Base-by-base conservation (phyloP, 2,329 filamentous ascomycete genomes). In the Penicillium corylophilum region DNA sequence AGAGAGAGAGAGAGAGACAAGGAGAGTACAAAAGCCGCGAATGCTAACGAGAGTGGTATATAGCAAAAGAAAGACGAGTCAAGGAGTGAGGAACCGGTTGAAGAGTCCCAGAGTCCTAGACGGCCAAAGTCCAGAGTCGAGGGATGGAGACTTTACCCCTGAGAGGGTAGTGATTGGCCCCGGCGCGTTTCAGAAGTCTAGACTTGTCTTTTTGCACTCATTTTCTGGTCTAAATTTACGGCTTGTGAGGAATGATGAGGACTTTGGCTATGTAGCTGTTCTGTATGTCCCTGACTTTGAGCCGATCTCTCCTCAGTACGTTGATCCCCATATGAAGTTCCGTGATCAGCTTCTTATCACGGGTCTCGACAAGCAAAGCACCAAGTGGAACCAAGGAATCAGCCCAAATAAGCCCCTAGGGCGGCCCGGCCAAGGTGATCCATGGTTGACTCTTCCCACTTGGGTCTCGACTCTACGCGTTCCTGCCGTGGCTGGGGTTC, bases 71-170 rank as follows among this genome's bases (percentile, higher is more conserved):
- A 4, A 5, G 12, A 36, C 9, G 20, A 10, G 13, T 16, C 16
- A 20, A 38, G 1, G 26, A 28, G 26, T 28, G 35, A 38, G 35
- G 4, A 38, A 35, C n/a, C 8, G 33, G 3, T 16, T 18, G 46
- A 47, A 46, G 45, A 26, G 44, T 36, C 26, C 44, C 42, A 28
- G 18, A 36, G 28, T 44, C 10, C 33, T 9, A 28, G 26, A 9
- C 6, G 24, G 6, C 22, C 18, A 44, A 45, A 59, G 51, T 48
- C 54, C 57, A 51, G 51, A 49, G 33, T 59, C 54, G 51, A 49
- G 33, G 38, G 41, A 26, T 31, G 36, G 24, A 41, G 46, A 45
- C 35, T 18, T 36, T 35, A 26, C 16, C 28, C 31, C 31, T 38
- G 44, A 46, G 6, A 24, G 20, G 23, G 39, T 20, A 28, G 9